phyloP scores from a whole-genome alignment of 345 rosid species.

The Gossypium bickii region DNA sequence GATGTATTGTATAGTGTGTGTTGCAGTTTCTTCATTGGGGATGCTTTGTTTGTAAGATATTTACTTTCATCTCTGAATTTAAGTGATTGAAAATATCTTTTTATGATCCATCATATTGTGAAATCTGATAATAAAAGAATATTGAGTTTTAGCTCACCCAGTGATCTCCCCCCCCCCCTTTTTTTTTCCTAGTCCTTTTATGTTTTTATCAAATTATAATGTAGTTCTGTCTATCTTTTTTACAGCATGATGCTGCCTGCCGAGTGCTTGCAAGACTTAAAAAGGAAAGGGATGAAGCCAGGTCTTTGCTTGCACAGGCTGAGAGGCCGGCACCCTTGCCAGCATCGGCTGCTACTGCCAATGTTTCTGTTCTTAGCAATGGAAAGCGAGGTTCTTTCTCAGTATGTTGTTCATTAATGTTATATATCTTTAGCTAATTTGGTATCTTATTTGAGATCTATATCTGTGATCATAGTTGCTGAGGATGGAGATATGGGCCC shows the following conservation, averaged over 20 bases:
- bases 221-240: background rate
- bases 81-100: background rate
- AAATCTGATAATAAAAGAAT: background rate
- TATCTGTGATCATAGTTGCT: conserved; percentile 30
- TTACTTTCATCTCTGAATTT: background rate
- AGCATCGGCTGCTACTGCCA: conserved; percentile 36
- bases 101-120: background rate
- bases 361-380: conserved; percentile 56
- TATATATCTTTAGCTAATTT: conserved; percentile 1
- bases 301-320: conserved; percentile 67
- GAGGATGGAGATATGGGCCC: conserved; percentile 49
- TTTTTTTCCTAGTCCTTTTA: background rate
- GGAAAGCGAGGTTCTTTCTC: conserved; percentile 72
- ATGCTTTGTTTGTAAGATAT: background rate
- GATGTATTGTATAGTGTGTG: background rate
- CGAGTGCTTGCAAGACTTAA: conserved; percentile 94
- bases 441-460: conserved; percentile 9
- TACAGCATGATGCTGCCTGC: conserved; percentile 98
- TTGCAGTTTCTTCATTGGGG: background rate
- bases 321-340: conserved; percentile 67
- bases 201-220: background rate
- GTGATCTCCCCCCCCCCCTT: background rate
- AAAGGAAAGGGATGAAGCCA: conserved; percentile 88
- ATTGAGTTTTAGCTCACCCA: background rate
- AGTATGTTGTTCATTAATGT: background rate